Evolutionary conservation across 2,329 filamentous ascomycete genomes (phyloP), one percentile per base, ranked within the genome.

Genomic region (Cordyceps javanica): DNA sequence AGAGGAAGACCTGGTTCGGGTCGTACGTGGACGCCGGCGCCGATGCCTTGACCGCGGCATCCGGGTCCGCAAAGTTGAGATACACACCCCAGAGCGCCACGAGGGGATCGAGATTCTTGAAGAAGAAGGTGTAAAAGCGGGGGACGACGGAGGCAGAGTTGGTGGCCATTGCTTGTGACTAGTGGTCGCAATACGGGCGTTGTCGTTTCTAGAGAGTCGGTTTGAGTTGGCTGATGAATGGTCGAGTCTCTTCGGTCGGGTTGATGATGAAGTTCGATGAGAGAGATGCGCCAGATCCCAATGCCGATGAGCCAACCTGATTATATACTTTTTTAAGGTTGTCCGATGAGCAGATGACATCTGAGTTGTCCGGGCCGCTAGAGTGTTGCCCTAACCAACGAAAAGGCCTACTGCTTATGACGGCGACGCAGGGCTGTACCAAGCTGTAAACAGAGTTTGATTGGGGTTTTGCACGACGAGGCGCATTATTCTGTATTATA

Each of bases 51-150:
- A 63, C 54, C 8, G 57, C 54, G n/a, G 28, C 55, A 23, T 58
- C 58, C 14, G 59, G 60, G 3, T 58, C 60, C 54, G 59, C 56
- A 44, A 55, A 60, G 46, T 61, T 62, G 58, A 66, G 57, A 23
- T 62, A 63, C 30, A 58, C 64, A 32, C 63, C 64, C 49, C 58
- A 64, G 21, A 65, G 45, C 10, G 63, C 61, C 16, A 62, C 48
- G 14, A 63, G 52, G 1, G 64, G 65, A 42, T 66, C 63, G 41
- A 62, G 38, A 25, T 64, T 62, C 8, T 58, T 58, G 57, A 67
- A 66, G 55, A 65, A 62, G 59, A 61, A 58, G 42, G 50, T 50
- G 59, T 66, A 65, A 28, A 59, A 32, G 23, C 32, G 16, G 19
- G 53, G 53, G 23, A 59, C 58, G 19, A 57, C 25, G 8, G 58